Base-by-base conservation (phyloP, 768 basidiomycete species). In the Xerocomellus dryophilus region DNA sequence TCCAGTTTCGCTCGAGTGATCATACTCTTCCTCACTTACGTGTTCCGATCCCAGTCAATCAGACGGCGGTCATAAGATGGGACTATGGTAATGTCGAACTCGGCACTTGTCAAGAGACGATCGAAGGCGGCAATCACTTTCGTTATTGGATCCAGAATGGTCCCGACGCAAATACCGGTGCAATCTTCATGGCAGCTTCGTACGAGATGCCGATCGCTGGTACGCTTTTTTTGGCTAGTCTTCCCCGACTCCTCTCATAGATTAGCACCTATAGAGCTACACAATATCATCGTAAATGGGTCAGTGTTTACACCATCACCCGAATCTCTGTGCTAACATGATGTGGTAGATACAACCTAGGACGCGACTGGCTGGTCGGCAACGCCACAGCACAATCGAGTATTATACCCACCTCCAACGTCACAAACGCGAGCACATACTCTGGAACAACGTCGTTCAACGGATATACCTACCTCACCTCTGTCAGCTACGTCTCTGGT, bases 81-180 rank as follows among this genome's bases (percentile, higher is more conserved):
- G 81, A 93, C 65, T 98, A 90, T 67, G 84, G 83, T 8, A 84
- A 96, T 61, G 81, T 84, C 1, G 74, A 83, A 47, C 69, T 94
- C n/a, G 94, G 94, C 0, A 81, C 93, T 1, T 96, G 94, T 71
- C 73, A 80, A 60, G 93, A 97, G 71, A 89, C 90, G 2, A 79
- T 95, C 39, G 66, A 89, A 60, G 93, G 93, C 2, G 94, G 94
- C 7, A 81, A 89, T 64, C 93, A 97, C 66, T 82, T 93, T 66
- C 81, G 93, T 38, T 95, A 93, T 68, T 95, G 92, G 93, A 70
- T 77, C 6, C 93, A 95, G 72, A 78, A 90, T 54, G 92, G 91
- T 0, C 56, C 72, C 12, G 27, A 68, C 4, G 84, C 75, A 7
- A 76, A 90, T 61, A 87, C 87, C 53, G 81, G 86, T 32, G 89